Conservation (phyloP, 2,329 filamentous ascomycete genomes). For the Alternaria brassicae region DNA sequence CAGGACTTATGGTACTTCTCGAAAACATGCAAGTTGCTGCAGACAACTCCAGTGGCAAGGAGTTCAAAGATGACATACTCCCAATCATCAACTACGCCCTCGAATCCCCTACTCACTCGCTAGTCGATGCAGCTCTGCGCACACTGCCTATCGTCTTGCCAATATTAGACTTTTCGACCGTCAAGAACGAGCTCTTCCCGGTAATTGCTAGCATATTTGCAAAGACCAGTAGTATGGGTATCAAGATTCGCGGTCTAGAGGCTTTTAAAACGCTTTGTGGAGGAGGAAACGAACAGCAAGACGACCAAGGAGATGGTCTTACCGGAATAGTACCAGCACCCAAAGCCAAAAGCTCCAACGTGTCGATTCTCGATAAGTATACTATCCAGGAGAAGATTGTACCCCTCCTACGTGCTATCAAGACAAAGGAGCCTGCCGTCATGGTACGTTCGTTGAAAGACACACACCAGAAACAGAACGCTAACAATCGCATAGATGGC, state of each 20-base stretch:
- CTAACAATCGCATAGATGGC: slow-evolving; percentile 65
- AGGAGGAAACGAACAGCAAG: slow-evolving; percentile 60
- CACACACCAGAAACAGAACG: neutral
- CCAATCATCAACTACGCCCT: slow-evolving; percentile 84
- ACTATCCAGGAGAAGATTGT: slow-evolving; percentile 98
- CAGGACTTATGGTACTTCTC: slow-evolving; percentile 87
- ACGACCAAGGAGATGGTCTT: slow-evolving; percentile 69
- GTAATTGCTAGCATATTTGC: slow-evolving; percentile 89
- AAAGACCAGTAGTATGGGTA: slow-evolving; percentile 89
- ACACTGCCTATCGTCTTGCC: slow-evolving; percentile 82
- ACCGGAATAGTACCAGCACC: slow-evolving; percentile 69
- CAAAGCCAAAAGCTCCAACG: slow-evolving; percentile 68
- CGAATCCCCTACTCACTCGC: slow-evolving; percentile 85
- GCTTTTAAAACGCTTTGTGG: slow-evolving; percentile 91
- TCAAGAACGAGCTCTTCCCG: slow-evolving; percentile 96
- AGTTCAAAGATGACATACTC: slow-evolving; percentile 94
- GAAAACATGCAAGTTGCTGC: slow-evolving; percentile 81
- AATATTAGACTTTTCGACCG: slow-evolving; percentile 91
- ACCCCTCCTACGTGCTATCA: slow-evolving; percentile 88
- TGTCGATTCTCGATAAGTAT: slow-evolving; percentile 91
- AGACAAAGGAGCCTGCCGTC: slow-evolving; percentile 96
- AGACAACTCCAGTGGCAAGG: slow-evolving; percentile 83
- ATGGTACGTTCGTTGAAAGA: slow-evolving; percentile 63
- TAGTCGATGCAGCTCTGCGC: slow-evolving; percentile 85
- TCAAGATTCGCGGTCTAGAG: slow-evolving; percentile 91